These are phyloP conservation scores for Malus orientalis DNA, from an alignment of 306 rosid species.

Conservation along the genomic window DNA sequence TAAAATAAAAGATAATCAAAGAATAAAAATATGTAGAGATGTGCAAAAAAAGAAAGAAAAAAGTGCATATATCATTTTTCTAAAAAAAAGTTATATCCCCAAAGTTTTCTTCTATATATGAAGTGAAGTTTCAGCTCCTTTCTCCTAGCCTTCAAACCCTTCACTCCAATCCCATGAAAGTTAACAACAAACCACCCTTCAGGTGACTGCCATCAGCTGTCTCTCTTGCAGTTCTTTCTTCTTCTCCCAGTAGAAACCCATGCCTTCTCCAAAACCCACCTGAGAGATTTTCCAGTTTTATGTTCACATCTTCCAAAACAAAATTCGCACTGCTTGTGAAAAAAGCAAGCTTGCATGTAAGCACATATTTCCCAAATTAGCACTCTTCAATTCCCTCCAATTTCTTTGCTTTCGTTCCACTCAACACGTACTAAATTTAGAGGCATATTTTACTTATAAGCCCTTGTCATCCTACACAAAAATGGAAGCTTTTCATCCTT, in stretches of 20 bases:
- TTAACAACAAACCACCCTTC: not conserved
- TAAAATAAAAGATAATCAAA: too few species aligned
- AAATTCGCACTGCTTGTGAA: constrained; percentile 1
- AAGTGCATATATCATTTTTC: not conserved
- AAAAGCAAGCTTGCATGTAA: constrained; percentile 13
- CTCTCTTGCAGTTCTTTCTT: not conserved
- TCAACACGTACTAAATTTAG: not conserved
- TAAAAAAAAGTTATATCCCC: not conserved
- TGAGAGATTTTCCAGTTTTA: constrained; percentile 21
- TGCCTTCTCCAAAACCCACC: constrained; percentile 5
- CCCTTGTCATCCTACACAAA: not conserved
- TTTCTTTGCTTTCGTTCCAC: not conserved
- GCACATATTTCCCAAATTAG: constrained; percentile 1
- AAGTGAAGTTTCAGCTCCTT: not conserved
- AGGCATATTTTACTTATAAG: not conserved
- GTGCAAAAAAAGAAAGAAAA: too few species aligned
- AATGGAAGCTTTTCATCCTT: constrained; percentile 63
- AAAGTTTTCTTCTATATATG: constrained; percentile 5
- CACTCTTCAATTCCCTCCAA: not conserved
- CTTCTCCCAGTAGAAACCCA: not conserved
- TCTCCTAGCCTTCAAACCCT: not conserved
- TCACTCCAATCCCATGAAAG: not conserved
- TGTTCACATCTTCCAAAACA: constrained; percentile 9
- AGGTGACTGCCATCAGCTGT: not conserved
- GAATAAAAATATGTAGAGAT: too few species aligned